A percentile compares a stretch with the other conserved stretches of the same genome.
phyloP scores from a whole-genome alignment of 1,139 yeast genomes.

The Meyerozyma carpophila region DNA sequence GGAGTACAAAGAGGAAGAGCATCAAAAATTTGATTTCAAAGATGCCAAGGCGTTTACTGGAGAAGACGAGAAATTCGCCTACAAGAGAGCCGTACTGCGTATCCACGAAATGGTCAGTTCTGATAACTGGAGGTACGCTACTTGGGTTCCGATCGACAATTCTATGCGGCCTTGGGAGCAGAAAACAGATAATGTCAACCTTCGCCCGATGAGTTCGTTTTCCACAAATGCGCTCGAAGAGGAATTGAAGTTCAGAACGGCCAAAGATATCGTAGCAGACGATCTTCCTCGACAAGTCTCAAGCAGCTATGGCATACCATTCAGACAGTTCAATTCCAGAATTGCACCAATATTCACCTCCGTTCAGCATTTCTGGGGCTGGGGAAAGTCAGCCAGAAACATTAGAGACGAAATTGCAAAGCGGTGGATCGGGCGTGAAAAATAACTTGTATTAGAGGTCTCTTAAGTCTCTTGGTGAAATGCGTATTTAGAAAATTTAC shows the following conservation, averaged over 20 bases:
- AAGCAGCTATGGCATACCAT: conserved; percentile 17
- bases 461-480: too few relatives aligned
- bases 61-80: conserved; percentile 74
- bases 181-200: not conserved
- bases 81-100: conserved; percentile 65
- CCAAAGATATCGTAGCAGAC: conserved; percentile 8
- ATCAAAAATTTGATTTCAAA: conserved; percentile 30
- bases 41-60: conserved; percentile 62
- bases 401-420: conserved; percentile 50
- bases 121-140: conserved; percentile 42
- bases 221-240: not conserved
- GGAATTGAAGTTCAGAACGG: conserved; percentile 6
- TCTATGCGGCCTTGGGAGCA: conserved; percentile 61
- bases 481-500: too few relatives aligned
- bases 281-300: conserved; percentile 24
- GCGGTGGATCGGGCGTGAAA: conserved; percentile 34
- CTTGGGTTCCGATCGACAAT: conserved; percentile 54
- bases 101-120: conserved; percentile 64
- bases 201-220: not conserved
- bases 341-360: conserved; percentile 46
- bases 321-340: conserved; percentile 21
- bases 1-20: conserved; percentile 24
- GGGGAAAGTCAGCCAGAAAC: conserved; percentile 44
- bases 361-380: conserved; percentile 57
- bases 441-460: not conserved